phyloP scores from a whole-genome alignment of 2,329 filamentous ascomycete species.

The Pyrenophora graminea region DNA sequence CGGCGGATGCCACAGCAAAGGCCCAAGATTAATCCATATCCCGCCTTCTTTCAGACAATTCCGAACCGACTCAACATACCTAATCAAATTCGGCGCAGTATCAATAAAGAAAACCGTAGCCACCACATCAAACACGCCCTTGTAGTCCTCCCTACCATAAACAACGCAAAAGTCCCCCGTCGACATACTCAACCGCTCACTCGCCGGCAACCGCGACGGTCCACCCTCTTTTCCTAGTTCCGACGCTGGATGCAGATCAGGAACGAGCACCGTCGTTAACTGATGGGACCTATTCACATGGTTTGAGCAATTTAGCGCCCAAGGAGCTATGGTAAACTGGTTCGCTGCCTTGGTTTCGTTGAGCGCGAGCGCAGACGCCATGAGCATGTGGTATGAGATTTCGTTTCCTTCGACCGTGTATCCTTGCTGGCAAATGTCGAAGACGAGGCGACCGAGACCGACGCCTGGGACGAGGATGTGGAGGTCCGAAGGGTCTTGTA shows the following conservation, averaged over 20 bases:
- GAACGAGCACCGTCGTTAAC: conserved; percentile 71
- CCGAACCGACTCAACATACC: conserved; percentile 82
- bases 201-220: conserved; percentile 36
- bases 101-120: conserved; percentile 95
- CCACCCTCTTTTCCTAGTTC: conserved; percentile 34
- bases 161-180: conserved; percentile 91
- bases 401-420: conserved; percentile 84
- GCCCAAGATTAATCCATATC: conserved; percentile 86
- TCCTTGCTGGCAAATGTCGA: conserved; percentile 77
- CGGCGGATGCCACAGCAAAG: conserved; percentile 94
- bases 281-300: conserved; percentile 75
- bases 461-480: conserved; percentile 86
- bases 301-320: conserved; percentile 87
- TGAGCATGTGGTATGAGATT: conserved; percentile 95
- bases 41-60: conserved; percentile 79
- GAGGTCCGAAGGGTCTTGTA: conserved; percentile 47
- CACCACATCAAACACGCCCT: conserved; percentile 74
- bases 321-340: conserved; percentile 79
- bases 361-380: conserved; percentile 77
- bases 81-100: conserved; percentile 89
- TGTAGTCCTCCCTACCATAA: conserved; percentile 69
- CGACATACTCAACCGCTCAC: conserved; percentile 85
- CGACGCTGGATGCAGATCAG: conserved; percentile 66
- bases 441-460: conserved; percentile 84
- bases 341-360: conserved; percentile 65